Evolutionary conservation across 148 eudicot species (phyloP), one percentile per base, ranked within the genome.

Genomic region (Amaranthus cruentus): DNA sequence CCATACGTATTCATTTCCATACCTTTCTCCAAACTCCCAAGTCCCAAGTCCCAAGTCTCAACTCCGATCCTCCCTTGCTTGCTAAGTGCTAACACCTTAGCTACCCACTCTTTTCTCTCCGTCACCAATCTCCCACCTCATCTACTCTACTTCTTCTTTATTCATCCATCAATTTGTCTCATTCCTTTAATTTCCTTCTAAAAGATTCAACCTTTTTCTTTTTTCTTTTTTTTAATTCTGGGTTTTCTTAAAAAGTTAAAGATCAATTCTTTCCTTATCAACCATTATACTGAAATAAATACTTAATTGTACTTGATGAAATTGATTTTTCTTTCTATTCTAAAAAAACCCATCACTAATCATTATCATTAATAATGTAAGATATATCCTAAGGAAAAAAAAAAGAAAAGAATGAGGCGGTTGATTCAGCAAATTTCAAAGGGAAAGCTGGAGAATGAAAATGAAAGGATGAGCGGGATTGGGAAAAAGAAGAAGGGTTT

Each of bases 351-450:
- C 12, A 65, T 5, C 21, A 43, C 7, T 63, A 6, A 63, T 18
- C 18, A 18, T 18, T 18, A 18, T 18, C 18, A 18, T 18, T 18
- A 18, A 18, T 18, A 63, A 63, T 63, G 67, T 63, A 46, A 28
- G 15, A 59, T 59, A 12, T 44, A 11, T 46, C 50, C 63, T 21
- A n/a, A 15, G 14, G 6, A 4, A 43, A 6, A 7, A 56, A 10
- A n/a, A 50, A 92, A 90, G 97, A 94, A 91, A 91, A 88, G 84
- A 55, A 74, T 89, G 13, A 72, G 85, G 56, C 91, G 93, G 88
- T 82, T 88, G 43, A 87, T 18, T 18, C 18, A 85, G 76, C 91
- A 87, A 78, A 83, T 83, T 12, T 83, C 86, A 4, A 86, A 78
- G 76, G 75, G 71, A 73, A 76, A 61, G 18, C 18, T 18, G 18